Evolutionary conservation across 257 asterid genomes (phyloP).

Genomic region (Solanum dulcamara): DNA sequence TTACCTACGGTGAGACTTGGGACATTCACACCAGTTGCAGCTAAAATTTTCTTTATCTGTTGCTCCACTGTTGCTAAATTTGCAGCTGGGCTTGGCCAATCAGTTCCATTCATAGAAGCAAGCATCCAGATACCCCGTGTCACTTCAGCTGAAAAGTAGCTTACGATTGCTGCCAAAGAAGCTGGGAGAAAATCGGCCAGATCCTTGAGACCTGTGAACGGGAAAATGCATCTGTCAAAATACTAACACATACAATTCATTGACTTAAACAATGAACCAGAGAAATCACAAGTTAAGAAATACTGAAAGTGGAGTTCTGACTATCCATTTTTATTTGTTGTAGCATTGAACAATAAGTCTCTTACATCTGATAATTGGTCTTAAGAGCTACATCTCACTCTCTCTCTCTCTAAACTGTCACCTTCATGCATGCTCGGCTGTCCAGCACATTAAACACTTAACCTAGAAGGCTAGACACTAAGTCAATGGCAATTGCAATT

Average conservation of each 20-base stretch:
- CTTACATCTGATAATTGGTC: not conserved
- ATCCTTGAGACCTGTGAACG: conserved; percentile 83
- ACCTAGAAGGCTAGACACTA: not conserved
- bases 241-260: not conserved
- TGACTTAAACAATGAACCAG: not conserved
- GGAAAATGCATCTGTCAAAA: not conserved
- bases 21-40: conserved; percentile 86
- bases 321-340: not conserved
- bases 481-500: not conserved
- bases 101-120: conserved; percentile 95
- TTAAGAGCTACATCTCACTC: not conserved
- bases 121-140: conserved; percentile 96
- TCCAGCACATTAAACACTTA: not conserved
- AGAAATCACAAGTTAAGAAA: not conserved
- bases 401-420: not conserved
- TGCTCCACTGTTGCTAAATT: conserved; percentile 71
- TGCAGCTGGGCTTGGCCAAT: conserved; percentile 99
- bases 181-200: conserved; percentile 98
- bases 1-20: conserved; percentile 69
- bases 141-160: conserved; percentile 95
- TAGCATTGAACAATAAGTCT: not conserved
- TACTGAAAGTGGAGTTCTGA: not conserved
- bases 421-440: not conserved
- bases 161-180: conserved; percentile 77
- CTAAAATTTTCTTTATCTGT: conserved; percentile 76